phyloP scores from a whole-genome alignment of 2,329 filamentous ascomycete genomes.

The Aspergillus floridensis region DNA sequence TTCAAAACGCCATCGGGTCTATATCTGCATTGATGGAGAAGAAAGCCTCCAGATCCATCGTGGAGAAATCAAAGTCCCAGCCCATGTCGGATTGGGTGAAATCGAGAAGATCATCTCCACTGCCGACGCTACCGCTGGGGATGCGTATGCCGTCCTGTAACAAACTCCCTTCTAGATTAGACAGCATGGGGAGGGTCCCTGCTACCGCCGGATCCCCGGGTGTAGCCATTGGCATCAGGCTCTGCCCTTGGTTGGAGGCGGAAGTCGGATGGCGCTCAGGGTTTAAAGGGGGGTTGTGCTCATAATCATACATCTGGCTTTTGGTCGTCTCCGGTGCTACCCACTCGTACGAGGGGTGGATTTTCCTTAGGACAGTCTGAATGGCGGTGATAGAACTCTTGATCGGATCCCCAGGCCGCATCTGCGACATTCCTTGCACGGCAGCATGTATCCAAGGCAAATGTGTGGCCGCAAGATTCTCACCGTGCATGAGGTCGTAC shows the following conservation, averaged over 20 bases:
- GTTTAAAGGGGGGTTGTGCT: not conserved
- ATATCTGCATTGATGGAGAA: conserved; percentile 34
- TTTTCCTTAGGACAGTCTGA: conserved; percentile 32
- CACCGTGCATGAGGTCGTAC: conserved; percentile 45
- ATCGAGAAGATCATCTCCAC: conserved; percentile 35
- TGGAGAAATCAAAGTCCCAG: conserved; percentile 42
- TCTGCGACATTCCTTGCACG: conserved; percentile 37
- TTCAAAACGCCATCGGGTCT: conserved; percentile 12
- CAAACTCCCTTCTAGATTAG: conserved; percentile 23
- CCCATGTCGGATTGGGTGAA: conserved; percentile 39
- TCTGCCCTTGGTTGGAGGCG: not conserved
- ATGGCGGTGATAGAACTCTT: conserved; percentile 30
- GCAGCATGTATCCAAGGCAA: conserved; percentile 45
- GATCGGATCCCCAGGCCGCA: conserved; percentile 33
- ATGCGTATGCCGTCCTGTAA: conserved; percentile 23
- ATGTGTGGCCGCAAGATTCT: conserved; percentile 35
- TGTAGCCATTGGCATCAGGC: not conserved
- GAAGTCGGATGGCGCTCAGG: not conserved
- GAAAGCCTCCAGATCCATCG: conserved; percentile 41
- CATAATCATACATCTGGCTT: not conserved
- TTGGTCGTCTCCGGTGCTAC: not conserved
- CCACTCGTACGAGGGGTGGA: conserved; percentile 33
- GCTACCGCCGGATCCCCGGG: not conserved
- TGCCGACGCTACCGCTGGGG: conserved; percentile 23
- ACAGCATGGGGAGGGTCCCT: conserved; percentile 12